These are phyloP conservation scores for Lanmaoa pseudosensibilis DNA, from an alignment of 768 basidiomycete genomes.

Conservation along the genomic window DNA sequence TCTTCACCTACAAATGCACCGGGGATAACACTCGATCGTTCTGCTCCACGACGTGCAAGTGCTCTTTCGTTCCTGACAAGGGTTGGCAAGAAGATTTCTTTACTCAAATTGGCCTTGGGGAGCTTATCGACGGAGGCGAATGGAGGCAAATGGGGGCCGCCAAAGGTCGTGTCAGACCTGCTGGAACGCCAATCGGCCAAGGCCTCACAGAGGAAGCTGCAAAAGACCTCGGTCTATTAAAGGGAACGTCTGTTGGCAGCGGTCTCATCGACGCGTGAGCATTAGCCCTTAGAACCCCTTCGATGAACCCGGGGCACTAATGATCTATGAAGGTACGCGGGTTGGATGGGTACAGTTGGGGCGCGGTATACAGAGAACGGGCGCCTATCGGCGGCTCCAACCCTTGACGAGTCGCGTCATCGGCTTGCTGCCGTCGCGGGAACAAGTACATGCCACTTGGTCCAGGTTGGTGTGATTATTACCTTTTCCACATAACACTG, in stretches of 20 bases:
- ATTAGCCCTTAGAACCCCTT: background rate
- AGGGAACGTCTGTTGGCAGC: constrained; percentile 91
- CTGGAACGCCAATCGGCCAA: constrained; percentile 79
- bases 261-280: constrained; percentile 92
- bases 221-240: constrained; percentile 76
- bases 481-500: background rate
- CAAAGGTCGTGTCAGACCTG: constrained; percentile 67
- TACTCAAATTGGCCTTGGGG: constrained; percentile 73
- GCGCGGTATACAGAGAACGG: constrained; percentile 64
- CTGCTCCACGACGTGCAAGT: constrained; percentile 97
- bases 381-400: constrained; percentile 53
- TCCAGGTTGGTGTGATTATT: constrained; percentile 55
- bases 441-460: constrained; percentile 94
- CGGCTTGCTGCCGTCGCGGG: constrained; percentile 93
- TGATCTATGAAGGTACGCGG: constrained; percentile 65
- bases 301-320: background rate
- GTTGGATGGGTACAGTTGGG: constrained; percentile 95
- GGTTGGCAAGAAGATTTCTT: constrained; percentile 95
- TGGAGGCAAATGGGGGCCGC: constrained; percentile 76
- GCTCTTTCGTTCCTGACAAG: constrained; percentile 80
- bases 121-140: constrained; percentile 58
- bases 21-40: constrained; percentile 67
- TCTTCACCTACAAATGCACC: constrained; percentile 91
- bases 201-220: constrained; percentile 82
- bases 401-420: constrained; percentile 73